Evolutionary conservation across 2,329 filamentous ascomycete species (phyloP).

Genomic region (Trichoderma afroharzianum): DNA sequence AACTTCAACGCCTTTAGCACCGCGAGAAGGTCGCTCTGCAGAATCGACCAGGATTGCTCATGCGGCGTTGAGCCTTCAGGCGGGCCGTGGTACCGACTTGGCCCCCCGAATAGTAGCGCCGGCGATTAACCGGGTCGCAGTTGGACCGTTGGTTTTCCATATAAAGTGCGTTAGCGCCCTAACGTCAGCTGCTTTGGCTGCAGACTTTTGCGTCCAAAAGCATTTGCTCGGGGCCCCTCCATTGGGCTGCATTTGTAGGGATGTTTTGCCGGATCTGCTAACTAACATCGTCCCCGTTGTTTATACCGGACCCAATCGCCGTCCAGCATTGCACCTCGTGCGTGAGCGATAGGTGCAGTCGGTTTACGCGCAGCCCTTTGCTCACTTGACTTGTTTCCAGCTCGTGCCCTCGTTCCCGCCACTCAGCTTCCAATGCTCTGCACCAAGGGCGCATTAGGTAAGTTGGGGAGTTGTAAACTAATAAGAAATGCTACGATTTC

Average conservation of each 20-base stretch:
- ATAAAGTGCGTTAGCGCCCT: not conserved
- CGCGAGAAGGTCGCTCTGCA: conserved; percentile 8
- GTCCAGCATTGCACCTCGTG: conserved; percentile 30
- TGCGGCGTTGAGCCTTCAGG: conserved; percentile 7
- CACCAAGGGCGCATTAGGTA: not conserved
- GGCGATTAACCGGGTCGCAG: conserved; percentile 5
- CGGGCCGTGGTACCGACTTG: conserved; percentile 4
- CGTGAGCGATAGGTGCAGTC: conserved; percentile 29
- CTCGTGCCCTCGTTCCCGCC: not conserved
- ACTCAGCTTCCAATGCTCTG: not conserved
- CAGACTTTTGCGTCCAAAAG: not conserved
- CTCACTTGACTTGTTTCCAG: not conserved
- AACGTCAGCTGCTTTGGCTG: not conserved
- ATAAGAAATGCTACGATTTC: not conserved
- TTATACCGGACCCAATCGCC: conserved; percentile 28
- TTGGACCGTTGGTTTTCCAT: too few relatives aligned
- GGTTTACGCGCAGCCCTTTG: not conserved
- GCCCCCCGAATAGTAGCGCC: not conserved
- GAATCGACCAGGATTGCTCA: conserved; percentile 14
- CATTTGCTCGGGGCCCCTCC: not conserved
- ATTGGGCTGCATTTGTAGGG: conserved; percentile 14
- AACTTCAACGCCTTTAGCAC: conserved; percentile 10
- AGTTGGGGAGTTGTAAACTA: not conserved
- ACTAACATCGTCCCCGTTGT: conserved; percentile 3
- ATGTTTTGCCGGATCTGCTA: conserved; percentile 16